These are phyloP conservation scores for Tilletia indica DNA, from an alignment of 1,284 basidiomycete species.

Conservation along the genomic window DNA sequence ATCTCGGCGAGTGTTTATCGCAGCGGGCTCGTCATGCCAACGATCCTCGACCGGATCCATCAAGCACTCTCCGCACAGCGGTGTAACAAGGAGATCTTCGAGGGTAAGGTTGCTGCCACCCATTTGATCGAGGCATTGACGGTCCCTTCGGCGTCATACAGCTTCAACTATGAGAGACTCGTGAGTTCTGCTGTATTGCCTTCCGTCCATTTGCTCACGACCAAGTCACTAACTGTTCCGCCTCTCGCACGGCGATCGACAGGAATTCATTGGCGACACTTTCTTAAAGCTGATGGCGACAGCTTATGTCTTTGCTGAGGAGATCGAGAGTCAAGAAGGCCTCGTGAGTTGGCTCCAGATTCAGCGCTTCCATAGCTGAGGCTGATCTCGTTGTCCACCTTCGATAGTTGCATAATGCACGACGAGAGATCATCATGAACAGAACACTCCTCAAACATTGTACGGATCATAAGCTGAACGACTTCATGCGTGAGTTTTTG, in stretches of 20 bases:
- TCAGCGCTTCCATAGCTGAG: not conserved
- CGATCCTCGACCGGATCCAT: not conserved
- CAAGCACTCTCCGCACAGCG: not conserved
- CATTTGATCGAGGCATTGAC: slow-evolving; percentile 31
- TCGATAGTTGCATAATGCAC: slow-evolving; percentile 34
- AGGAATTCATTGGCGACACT: slow-evolving; percentile 41
- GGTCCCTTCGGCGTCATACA: slow-evolving; percentile 19
- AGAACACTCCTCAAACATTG: slow-evolving; percentile 29
- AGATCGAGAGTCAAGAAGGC: slow-evolving; percentile 8
- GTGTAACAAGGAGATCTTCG: slow-evolving; percentile 6
- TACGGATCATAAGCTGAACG: slow-evolving; percentile 22
- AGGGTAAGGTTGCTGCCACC: not conserved
- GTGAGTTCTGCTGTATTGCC: not conserved
- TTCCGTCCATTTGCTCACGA: not conserved
- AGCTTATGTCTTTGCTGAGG: slow-evolving; percentile 33
- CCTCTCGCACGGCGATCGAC: not conserved
- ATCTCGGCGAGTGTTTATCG: slow-evolving; percentile 4
- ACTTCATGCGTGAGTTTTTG: slow-evolving; percentile 18
- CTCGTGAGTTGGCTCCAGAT: not conserved
- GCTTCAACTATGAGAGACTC: slow-evolving; percentile 35
- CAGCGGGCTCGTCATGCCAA: not conserved
- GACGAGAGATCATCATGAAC: slow-evolving; percentile 37
- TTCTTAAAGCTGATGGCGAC: slow-evolving; percentile 36
- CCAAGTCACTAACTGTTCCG: no score
- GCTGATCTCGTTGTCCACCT: slow-evolving; percentile 19